phyloP scores from a whole-genome alignment of 1,139 yeast species.

The Pichia sp. region DNA sequence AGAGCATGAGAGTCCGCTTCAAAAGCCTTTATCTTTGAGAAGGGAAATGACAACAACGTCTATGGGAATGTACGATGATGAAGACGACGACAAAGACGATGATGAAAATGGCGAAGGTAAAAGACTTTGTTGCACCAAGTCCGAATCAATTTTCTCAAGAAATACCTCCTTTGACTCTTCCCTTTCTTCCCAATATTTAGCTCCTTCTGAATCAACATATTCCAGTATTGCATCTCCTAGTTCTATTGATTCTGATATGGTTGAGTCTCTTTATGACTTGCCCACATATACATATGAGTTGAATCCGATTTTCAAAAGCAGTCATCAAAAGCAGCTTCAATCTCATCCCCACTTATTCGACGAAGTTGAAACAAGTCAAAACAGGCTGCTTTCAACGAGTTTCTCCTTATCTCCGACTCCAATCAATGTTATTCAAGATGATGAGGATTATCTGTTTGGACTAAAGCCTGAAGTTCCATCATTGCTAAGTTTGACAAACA shows the following conservation, averaged over 20 bases:
- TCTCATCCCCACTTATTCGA: background rate
- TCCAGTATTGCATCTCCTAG: conserved; percentile 4
- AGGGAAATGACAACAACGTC: background rate
- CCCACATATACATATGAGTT: background rate
- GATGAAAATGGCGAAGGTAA: background rate
- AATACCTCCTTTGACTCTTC: conserved; percentile 1
- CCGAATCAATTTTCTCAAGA: conserved; percentile 1
- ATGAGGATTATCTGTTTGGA: conserved; percentile 7
- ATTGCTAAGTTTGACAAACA: conserved; percentile 3
- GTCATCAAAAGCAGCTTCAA: background rate
- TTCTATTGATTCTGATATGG: conserved; percentile 6
- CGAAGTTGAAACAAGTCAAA: background rate
- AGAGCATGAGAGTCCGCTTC: background rate
- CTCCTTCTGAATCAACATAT: background rate
- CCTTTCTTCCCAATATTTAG: background rate
- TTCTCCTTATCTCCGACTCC: background rate
- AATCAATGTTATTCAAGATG: background rate
- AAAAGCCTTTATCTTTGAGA: background rate
- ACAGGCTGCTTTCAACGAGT: background rate
- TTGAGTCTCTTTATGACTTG: conserved; percentile 1
- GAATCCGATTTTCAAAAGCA: background rate
- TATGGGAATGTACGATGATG: background rate
- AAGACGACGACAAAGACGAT: background rate
- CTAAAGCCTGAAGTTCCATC: conserved; percentile 8
- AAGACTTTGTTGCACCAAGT: background rate